Evolutionary conservation across 345 rosid genomes (phyloP), one percentile per base, ranked within the genome.

Genomic region (Balakata baccata): DNA sequence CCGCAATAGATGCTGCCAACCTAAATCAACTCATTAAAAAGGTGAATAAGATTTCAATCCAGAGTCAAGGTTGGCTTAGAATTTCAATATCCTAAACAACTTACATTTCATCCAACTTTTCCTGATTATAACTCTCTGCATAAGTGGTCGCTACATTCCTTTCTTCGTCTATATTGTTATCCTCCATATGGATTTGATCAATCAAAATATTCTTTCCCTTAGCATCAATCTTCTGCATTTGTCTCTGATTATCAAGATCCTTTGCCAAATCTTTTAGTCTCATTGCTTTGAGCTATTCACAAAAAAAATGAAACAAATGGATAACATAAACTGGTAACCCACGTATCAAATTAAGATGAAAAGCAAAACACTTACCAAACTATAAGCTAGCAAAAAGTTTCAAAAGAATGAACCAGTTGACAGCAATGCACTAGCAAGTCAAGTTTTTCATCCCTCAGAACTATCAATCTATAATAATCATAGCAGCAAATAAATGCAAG

Each of bases 181-280:
- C 69, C 70, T 23, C 72, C n/a, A 20, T 3, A 16, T 70, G 46
- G 39, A 38, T 67, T 52, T 61, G 79, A 66, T 80, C 81, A 43
- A 73, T 56, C 69, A 77, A 25, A 70, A 85, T 68, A 66, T 78
- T 82, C 82, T 83, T 86, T 25, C 88, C 90, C 82, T 85, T 83
- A 63, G 74, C 78, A 82, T 78, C 63, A 78, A 43, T 77, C 66
- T 67, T 60, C 76, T 80, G 83, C 68, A 79, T 85, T 74, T 79
- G 54, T 71, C 87, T 87, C 76, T 92, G 97, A 41, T 85, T 80
- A 84, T 86, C 88, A 72, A 92, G 84, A 83, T 87, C 91, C 50
- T 87, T 80, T 12, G 92, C 92, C 76, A 89, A 80, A 79, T 92
- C 97, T 81, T 95, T 88, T 67, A 92, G 83, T 83, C 87, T 89